A percentile compares a stretch with the other conserved stretches of the same genome.
phyloP scores from a whole-genome alignment of 495 filamentous ascomycete species.

The Aspergillus diversus region DNA sequence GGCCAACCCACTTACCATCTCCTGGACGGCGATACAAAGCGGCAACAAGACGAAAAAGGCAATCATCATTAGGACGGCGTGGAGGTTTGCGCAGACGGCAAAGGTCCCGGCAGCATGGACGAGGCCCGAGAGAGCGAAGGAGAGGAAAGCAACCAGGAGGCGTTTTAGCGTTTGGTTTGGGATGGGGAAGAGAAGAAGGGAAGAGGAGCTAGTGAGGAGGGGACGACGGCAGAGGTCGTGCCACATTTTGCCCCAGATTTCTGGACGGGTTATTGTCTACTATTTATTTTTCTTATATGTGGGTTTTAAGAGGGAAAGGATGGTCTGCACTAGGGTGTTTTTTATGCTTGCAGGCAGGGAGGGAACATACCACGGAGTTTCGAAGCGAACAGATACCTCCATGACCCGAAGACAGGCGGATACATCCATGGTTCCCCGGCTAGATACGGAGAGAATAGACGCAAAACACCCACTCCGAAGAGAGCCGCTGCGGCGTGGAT shows the following conservation, averaged over 20 bases:
- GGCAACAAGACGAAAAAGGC: conserved; percentile 26
- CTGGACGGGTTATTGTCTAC: conserved; percentile 3
- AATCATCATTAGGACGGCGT: conserved; percentile 24
- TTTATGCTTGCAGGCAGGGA: not conserved
- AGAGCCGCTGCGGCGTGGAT: conserved; percentile 19
- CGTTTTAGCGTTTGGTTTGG: not conserved
- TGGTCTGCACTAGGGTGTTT: too few species aligned
- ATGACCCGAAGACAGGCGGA: conserved; percentile 23
- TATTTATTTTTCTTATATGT: not conserved
- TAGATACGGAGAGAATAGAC: conserved; percentile 6
- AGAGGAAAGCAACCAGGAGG: conserved; percentile 14
- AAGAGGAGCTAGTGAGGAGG: conserved; percentile 17
- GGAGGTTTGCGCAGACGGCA: conserved; percentile 16
- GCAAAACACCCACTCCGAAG: conserved; percentile 13
- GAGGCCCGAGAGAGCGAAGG: conserved; percentile 22
- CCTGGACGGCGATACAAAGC: conserved; percentile 21
- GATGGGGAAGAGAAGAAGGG: not conserved
- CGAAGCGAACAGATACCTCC: conserved; percentile 16
- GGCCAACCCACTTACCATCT: conserved; percentile 1
- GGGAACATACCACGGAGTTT: conserved; percentile 17
- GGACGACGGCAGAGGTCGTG: conserved; percentile 27
- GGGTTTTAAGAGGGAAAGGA: not conserved
- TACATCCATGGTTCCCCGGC: conserved; percentile 30
- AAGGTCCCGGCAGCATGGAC: conserved; percentile 23
- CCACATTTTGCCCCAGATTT: conserved; percentile 30